Base-by-base conservation (phyloP, 345 rosid genomes). In the Hirschfeldia incana region DNA sequence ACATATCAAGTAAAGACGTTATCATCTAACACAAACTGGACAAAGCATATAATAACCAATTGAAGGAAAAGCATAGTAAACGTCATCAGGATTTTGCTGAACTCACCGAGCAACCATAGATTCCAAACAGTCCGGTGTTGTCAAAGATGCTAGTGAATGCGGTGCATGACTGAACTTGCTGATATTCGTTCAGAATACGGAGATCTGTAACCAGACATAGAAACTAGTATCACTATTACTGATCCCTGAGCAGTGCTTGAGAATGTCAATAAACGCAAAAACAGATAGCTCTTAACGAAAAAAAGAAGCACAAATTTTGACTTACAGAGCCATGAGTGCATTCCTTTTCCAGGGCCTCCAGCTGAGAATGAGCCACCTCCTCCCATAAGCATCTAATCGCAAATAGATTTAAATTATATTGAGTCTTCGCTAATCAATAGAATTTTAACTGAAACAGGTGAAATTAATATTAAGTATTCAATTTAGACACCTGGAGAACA, bases 331-430 rank as follows among this genome's bases (percentile, higher is more conserved):
- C 94, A 85, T 6, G 98, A 91, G 73, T 93, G 91, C 98, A 95
- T 95, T 83, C 94, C 97, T 81, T 93, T 95, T 66, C 99, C 99
- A 8, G 99, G 99, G 62, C 99, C 98, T 26, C 99, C 97, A 0
- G 97, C 89, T 29, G 99, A 95, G 87, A 95, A 95, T 67, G 99
- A 93, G 72, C 99, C 97, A 79, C 98, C 97, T 72, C 98, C 98
- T 74, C 98, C 97, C 93, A 93, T 83, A 73, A 95, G 93, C 93
- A 93, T 88, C 99, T 95, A 66, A 62, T 79, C 16, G 60, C 73
- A 73, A 70, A 60, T 3, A 9, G 15, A 46, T 44, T 74, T 49
- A 63, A 26, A 62, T 61, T 33, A 34, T 10, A 55, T 2, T 17
- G 16, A 39, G 3, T 64, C 36, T 26, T n/a, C 16, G 57, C 13